These are phyloP conservation scores for Dictyostelium brefeldianum DNA, from an alignment of 78 protist genomes.

Conservation along the genomic window DNA sequence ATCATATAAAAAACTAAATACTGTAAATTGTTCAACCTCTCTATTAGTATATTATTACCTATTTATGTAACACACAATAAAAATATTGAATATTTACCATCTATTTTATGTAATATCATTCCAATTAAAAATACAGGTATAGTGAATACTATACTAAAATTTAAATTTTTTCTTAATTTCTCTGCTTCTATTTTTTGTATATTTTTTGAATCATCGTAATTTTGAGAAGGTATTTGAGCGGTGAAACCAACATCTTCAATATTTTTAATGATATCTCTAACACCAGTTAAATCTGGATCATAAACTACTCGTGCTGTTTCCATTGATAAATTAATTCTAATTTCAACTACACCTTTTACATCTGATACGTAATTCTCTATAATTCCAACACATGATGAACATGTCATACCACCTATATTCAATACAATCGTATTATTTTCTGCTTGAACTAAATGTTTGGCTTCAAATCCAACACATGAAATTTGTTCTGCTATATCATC, in stretches of 20 bases:
- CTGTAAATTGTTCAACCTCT: slow-evolving; percentile 7
- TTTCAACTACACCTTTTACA: slow-evolving; percentile 41
- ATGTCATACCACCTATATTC: slow-evolving; percentile 85
- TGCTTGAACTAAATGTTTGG: slow-evolving; percentile 52
- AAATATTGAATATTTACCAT: slow-evolving; percentile 17
- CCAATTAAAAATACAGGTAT: slow-evolving; percentile 76
- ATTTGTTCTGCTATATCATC: slow-evolving; percentile 57
- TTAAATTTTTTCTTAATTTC: slow-evolving; percentile 20
- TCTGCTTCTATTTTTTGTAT: slow-evolving; percentile 45
- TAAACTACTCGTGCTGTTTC: slow-evolving; percentile 46
- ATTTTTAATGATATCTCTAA: slow-evolving; percentile 44
- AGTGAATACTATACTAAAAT: slow-evolving; percentile 27
- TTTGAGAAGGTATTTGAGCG: slow-evolving; percentile 45
- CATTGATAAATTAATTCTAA: slow-evolving; percentile 66
- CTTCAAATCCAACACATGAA: slow-evolving; percentile 54
- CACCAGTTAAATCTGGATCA: slow-evolving; percentile 78
- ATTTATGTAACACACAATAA: too few relatives aligned
- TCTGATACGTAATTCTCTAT: slow-evolving; percentile 52
- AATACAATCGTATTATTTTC: slow-evolving; percentile 53
- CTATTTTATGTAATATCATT: slow-evolving; percentile 62
- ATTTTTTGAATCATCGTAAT: slow-evolving; percentile 61
- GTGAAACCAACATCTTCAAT: slow-evolving; percentile 84
- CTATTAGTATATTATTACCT: too few relatives aligned
- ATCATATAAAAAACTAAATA: slow-evolving; percentile 42
- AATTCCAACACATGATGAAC: slow-evolving; percentile 82